These are phyloP conservation scores for Penicillium rolfsii DNA, from an alignment of 2,329 filamentous ascomycete species.

Conservation along the genomic window DNA sequence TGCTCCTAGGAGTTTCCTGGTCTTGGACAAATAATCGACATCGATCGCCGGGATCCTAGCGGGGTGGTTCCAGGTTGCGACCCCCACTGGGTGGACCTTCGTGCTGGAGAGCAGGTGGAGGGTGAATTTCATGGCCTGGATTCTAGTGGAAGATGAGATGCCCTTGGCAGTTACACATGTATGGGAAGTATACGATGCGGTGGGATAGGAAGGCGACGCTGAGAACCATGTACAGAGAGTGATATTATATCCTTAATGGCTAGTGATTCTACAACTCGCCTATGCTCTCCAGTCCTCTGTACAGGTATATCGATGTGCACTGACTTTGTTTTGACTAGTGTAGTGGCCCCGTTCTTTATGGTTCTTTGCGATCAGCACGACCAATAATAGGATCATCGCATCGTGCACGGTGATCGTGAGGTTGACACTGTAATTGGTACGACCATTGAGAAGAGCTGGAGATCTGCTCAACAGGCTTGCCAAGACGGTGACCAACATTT, in stretches of 20 bases:
- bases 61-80: background rate
- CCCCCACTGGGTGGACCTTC: slow-evolving; percentile 8
- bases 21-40: slow-evolving; percentile 5
- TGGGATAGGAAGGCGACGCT: background rate
- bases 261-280: background rate
- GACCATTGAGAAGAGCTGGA: too few species aligned
- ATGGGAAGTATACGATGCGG: background rate
- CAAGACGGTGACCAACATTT: too few species aligned
- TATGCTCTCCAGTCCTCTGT: background rate
- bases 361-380: background rate
- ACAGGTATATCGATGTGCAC: background rate
- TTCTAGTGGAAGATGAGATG: background rate
- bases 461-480: too few species aligned
- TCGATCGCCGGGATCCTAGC: slow-evolving; percentile 16
- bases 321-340: background rate
- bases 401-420: background rate
- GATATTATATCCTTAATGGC: background rate
- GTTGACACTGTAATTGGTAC: background rate
- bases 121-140: background rate
- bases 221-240: background rate
- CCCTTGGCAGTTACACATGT: background rate
- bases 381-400: background rate
- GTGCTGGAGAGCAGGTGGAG: slow-evolving; percentile 7
- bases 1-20: slow-evolving; percentile 5
- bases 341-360: background rate